A percentile compares a stretch with the other conserved stretches of the same genome.
Conservation (phyloP, 805 yeast species). For the Lipomyces kockii region DNA sequence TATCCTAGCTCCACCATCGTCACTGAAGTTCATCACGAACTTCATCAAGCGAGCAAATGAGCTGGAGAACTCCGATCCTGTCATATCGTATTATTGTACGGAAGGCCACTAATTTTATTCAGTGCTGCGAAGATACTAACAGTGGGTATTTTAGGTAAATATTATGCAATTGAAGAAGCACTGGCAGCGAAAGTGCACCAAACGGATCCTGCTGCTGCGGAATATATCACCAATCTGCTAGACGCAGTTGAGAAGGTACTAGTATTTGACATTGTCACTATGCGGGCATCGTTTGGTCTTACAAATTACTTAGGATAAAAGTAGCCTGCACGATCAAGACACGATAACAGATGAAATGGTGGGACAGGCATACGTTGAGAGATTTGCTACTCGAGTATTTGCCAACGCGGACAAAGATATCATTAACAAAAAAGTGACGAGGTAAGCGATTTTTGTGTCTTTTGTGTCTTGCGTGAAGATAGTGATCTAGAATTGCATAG, state of each 20-base stretch:
- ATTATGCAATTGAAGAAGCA: slow-evolving; percentile 76
- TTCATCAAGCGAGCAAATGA: slow-evolving; percentile 63
- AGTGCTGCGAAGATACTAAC: slow-evolving; percentile 6
- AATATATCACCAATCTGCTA: slow-evolving; percentile 62
- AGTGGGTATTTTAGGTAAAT: slow-evolving; percentile 39
- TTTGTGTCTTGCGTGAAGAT: background rate
- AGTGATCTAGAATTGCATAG: slow-evolving; percentile 5
- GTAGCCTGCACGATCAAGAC: slow-evolving; percentile 45
- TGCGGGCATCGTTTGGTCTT: background rate
- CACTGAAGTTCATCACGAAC: slow-evolving; percentile 48
- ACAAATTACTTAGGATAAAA: slow-evolving; percentile 25
- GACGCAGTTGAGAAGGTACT: slow-evolving; percentile 67
- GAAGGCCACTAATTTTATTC: background rate
- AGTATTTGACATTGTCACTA: background rate
- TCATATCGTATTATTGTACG: slow-evolving; percentile 73
- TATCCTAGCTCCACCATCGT: slow-evolving; percentile 22
- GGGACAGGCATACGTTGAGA: slow-evolving; percentile 59
- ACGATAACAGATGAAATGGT: slow-evolving; percentile 64
- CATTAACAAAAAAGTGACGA: slow-evolving; percentile 50
- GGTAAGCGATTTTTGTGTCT: slow-evolving; percentile 23
- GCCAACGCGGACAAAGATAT: slow-evolving; percentile 57
- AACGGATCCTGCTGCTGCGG: slow-evolving; percentile 58
- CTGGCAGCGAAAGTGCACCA: slow-evolving; percentile 64
- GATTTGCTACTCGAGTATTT: slow-evolving; percentile 64
- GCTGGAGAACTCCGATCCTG: slow-evolving; percentile 60